A percentile compares a stretch with the other conserved stretches of the same genome.
These are phyloP conservation scores for Aspergillus novoparasiticus DNA, from an alignment of 2,329 filamentous ascomycete genomes.

Conservation along the genomic window DNA sequence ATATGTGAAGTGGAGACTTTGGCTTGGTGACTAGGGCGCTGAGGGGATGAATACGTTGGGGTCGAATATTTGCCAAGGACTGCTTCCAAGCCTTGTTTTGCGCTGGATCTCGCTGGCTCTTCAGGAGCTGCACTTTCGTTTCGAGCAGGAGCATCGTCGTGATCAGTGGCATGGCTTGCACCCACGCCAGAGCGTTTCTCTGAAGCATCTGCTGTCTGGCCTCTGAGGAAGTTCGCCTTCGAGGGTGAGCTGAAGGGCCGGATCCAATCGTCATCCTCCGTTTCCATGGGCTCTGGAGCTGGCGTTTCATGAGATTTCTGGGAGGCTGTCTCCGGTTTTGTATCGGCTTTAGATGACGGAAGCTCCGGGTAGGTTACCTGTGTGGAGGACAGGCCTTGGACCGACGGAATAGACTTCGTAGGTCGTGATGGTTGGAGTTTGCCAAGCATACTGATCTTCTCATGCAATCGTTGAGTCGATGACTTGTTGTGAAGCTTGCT, in stretches of 20 bases:
- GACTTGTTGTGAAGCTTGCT: constrained; percentile 75
- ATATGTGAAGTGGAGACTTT: constrained; percentile 63
- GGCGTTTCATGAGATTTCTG: constrained; percentile 26
- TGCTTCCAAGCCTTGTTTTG: constrained; percentile 30
- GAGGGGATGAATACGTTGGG: constrained; percentile 58
- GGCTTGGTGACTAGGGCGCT: constrained; percentile 57
- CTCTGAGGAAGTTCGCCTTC: constrained; percentile 61
- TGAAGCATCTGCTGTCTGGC: constrained; percentile 63
- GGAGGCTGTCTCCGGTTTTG: constrained; percentile 27
- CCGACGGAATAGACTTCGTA: constrained; percentile 49
- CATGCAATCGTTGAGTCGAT: constrained; percentile 89
- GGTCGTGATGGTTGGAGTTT: constrained; percentile 53
- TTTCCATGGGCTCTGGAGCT: constrained; percentile 24
- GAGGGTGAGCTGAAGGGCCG: constrained; percentile 51
- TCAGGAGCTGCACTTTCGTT: constrained; percentile 16
- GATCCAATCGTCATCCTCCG: constrained; percentile 63
- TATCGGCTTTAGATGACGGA: constrained; percentile 30
- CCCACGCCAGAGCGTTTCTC: constrained; percentile 45
- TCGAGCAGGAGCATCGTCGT: constrained; percentile 8
- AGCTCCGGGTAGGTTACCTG: constrained; percentile 43
- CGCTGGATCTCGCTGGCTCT: constrained; percentile 18
- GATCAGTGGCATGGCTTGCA: constrained; percentile 24
- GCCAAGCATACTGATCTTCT: constrained; percentile 80
- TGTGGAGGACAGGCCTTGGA: constrained; percentile 27
- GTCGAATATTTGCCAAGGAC: constrained; percentile 68